Conservation (phyloP, 2,329 filamentous ascomycete species). For the Penicillium crustosum region DNA sequence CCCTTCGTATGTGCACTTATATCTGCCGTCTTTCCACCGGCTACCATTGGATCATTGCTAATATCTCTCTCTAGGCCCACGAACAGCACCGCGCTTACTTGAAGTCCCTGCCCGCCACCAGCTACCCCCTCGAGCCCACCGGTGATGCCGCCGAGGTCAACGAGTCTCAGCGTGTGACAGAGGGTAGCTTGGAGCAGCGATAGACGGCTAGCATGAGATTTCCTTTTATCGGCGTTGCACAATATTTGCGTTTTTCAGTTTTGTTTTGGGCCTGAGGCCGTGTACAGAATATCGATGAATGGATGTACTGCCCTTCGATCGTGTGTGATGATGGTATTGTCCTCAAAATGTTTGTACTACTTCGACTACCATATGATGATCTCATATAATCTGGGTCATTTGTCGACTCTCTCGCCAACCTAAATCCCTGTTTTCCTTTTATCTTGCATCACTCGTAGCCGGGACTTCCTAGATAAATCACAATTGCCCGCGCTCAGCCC, state of each 20-base stretch:
- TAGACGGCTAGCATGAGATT: conserved; percentile 42
- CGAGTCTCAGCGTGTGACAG: conserved; percentile 58
- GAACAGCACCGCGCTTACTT: conserved; percentile 84
- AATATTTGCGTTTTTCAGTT: conserved; percentile 28
- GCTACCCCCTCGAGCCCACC: conserved; percentile 73
- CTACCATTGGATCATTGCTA: not conserved
- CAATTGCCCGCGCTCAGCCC: conserved; percentile 14
- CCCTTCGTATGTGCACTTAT: conserved; percentile 70
- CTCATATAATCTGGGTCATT: conserved; percentile 5
- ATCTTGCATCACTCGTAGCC: conserved; percentile 1
- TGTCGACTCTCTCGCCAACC: not conserved
- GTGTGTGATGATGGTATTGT: conserved; percentile 11
- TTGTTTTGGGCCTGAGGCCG: conserved; percentile 30
- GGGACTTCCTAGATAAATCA: conserved; percentile 10
- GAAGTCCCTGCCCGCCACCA: conserved; percentile 74
- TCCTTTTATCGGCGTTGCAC: conserved; percentile 40
- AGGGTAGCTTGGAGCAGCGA: conserved; percentile 61
- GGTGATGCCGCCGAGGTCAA: conserved; percentile 60
- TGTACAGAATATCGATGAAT: conserved; percentile 42
- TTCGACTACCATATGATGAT: conserved; percentile 7
- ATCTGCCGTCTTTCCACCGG: not conserved
- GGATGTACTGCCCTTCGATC: conserved; percentile 25
- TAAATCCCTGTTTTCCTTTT: not conserved
- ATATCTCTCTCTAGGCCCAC: conserved; percentile 65
- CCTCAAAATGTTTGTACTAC: conserved; percentile 9